These are phyloP conservation scores for Didymella exigua DNA, from an alignment of 2,329 filamentous ascomycete genomes.

Conservation along the genomic window DNA sequence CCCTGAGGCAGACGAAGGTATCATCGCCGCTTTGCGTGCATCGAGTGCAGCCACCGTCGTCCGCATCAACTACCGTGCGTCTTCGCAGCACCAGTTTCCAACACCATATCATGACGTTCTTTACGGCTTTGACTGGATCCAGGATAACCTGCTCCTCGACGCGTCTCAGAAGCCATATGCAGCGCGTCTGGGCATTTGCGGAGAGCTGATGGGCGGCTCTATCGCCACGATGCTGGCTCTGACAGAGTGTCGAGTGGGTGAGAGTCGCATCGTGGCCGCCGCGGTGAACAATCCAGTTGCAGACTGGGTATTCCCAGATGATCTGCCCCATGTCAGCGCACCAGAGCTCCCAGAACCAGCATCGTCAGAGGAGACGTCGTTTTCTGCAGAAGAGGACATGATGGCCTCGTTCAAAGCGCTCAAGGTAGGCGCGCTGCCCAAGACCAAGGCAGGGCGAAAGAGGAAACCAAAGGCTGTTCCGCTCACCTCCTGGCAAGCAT, in stretches of 20 bases:
- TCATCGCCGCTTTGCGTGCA: constrained; percentile 44
- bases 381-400: constrained; percentile 39
- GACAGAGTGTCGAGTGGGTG: constrained; percentile 55
- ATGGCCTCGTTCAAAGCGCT: constrained; percentile 18
- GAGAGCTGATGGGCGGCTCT: constrained; percentile 55
- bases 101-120: constrained; percentile 56
- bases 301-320: constrained; percentile 54
- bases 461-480: constrained; percentile 25
- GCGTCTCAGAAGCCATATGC: constrained; percentile 27
- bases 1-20: constrained; percentile 35
- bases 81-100: constrained; percentile 48
- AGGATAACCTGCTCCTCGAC: constrained; percentile 44
- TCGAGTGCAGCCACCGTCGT: constrained; percentile 50
- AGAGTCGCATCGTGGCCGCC: constrained; percentile 51
- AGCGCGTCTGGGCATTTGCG: constrained; percentile 52
- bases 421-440: constrained; percentile 14
- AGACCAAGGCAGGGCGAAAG: constrained; percentile 18
- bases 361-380: constrained; percentile 37
- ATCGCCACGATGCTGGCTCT: constrained; percentile 57
- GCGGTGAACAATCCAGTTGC: constrained; percentile 55
- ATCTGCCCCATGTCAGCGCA: constrained; percentile 29
- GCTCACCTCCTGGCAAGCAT: constrained; percentile 35
- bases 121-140: constrained; percentile 55
- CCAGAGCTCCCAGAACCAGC: constrained; percentile 38
- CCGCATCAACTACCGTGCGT: constrained; percentile 54